Evolutionary conservation across 441 rosid genomes (phyloP).

Genomic region (Breynia disticha): DNA sequence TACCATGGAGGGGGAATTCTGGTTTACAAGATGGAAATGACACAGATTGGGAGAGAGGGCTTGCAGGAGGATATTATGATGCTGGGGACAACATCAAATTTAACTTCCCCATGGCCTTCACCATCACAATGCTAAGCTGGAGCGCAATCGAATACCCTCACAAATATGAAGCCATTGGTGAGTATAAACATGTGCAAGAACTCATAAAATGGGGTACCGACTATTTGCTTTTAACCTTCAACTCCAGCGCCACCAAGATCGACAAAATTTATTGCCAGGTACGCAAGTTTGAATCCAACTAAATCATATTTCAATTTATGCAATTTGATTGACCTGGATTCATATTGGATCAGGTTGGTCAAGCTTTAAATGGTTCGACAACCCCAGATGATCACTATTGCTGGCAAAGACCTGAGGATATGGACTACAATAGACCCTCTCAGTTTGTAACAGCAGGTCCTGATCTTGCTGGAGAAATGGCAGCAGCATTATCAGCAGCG

Average conservation of each 20-base stretch:
- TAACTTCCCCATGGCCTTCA: constrained; percentile 79
- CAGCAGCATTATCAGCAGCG: constrained; percentile 70
- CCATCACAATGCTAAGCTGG: constrained; percentile 92
- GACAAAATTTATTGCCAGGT: constrained; percentile 60
- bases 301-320: not conserved
- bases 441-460: constrained; percentile 41
- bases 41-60: constrained; percentile 38
- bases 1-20: constrained; percentile 68
- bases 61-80: constrained; percentile 81
- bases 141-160: constrained; percentile 70
- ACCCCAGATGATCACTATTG: constrained; percentile 69
- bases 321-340: constrained; percentile 6
- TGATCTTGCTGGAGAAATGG: constrained; percentile 68
- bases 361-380: constrained; percentile 29
- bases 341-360: constrained; percentile 45
- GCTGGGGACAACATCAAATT: constrained; percentile 70
- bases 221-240: constrained; percentile 73
- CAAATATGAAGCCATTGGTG: constrained; percentile 51
- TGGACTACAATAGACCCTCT: constrained; percentile 43
- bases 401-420: constrained; percentile 81
- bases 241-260: constrained; percentile 45
- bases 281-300: not conserved
- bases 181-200: constrained; percentile 50
- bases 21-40: constrained; percentile 51
- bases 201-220: constrained; percentile 81